Percentiles rank a stretch among this genome's conserved stretches.
Evolutionary conservation across 805 yeast genomes (phyloP).

Genomic region (Pichia thaimueangensis): DNA sequence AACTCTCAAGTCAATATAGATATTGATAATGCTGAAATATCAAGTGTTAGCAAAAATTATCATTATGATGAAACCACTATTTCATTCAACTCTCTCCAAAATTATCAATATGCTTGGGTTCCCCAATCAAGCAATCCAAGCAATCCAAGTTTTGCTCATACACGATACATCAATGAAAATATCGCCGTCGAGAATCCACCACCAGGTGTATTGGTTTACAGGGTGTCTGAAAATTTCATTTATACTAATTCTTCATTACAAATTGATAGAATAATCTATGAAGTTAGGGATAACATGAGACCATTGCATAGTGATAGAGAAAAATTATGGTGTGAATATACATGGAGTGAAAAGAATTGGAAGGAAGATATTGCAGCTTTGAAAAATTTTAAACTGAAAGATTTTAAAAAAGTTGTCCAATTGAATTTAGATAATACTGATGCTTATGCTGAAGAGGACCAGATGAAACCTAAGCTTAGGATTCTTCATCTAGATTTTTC

Average conservation of each 20-base stretch:
- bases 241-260: constrained; percentile 78
- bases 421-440: no score
- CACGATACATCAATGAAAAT: constrained; percentile 42
- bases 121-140: constrained; percentile 40
- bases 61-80: not conserved
- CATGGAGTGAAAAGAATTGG: constrained; percentile 6
- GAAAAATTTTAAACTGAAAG: not conserved
- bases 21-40: no score
- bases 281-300: constrained; percentile 53
- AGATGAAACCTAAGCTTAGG: constrained; percentile 52
- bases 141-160: constrained; percentile 25
- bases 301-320: constrained; percentile 43
- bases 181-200: constrained; percentile 71
- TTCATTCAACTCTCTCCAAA: constrained; percentile 5
- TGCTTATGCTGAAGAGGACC: no score
- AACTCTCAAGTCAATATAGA: no score
- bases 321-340: constrained; percentile 78
- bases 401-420: not conserved
- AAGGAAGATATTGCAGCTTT: no score
- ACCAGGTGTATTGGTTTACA: constrained; percentile 81
- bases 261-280: constrained; percentile 61
- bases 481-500: constrained; percentile 79
- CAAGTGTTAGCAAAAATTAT: no score
- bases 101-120: constrained; percentile 46
- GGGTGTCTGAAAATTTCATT: constrained; percentile 74